These are phyloP conservation scores for Sonneratia alba DNA, from an alignment of 345 rosid genomes.

Conservation along the genomic window DNA sequence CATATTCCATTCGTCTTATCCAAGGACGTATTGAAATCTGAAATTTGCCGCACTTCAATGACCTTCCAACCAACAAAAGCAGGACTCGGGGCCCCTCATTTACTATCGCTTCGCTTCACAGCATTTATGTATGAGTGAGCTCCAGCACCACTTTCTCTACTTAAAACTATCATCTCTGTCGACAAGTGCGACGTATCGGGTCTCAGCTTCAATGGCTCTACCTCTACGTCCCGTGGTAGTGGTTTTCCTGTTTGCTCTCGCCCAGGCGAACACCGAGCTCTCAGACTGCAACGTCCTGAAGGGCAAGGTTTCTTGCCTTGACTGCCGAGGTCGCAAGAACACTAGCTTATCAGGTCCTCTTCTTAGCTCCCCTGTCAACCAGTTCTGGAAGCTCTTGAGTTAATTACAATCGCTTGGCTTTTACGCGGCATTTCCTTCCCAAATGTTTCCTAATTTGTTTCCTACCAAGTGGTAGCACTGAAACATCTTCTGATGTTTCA, in stretches of 20 bases:
- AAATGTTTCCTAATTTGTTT: too few relatives aligned
- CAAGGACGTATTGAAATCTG: background rate
- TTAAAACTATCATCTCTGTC: background rate
- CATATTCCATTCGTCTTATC: background rate
- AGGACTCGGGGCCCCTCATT: background rate
- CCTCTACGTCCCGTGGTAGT: conserved; percentile 8
- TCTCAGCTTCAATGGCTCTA: conserved; percentile 32
- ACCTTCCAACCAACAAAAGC: background rate
- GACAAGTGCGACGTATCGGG: too few relatives aligned
- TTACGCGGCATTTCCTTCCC: too few relatives aligned
- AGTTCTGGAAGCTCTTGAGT: too few relatives aligned
- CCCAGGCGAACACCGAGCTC: conserved; percentile 28
- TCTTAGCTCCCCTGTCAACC: background rate
- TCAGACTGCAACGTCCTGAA: conserved; percentile 30
- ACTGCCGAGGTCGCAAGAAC: conserved; percentile 28
- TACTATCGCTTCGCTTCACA: background rate
- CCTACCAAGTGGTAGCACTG: too few relatives aligned
- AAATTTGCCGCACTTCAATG: background rate
- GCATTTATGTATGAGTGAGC: background rate
- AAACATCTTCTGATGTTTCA: conserved; percentile 9
- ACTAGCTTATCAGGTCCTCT: conserved; percentile 51
- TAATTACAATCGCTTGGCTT: too few relatives aligned
- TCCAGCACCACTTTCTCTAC: background rate
- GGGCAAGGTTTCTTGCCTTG: conserved; percentile 57
- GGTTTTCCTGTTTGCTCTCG: conserved; percentile 22